Conservation (phyloP, 2,329 filamentous ascomycete genomes). For the Nemania sp. region DNA sequence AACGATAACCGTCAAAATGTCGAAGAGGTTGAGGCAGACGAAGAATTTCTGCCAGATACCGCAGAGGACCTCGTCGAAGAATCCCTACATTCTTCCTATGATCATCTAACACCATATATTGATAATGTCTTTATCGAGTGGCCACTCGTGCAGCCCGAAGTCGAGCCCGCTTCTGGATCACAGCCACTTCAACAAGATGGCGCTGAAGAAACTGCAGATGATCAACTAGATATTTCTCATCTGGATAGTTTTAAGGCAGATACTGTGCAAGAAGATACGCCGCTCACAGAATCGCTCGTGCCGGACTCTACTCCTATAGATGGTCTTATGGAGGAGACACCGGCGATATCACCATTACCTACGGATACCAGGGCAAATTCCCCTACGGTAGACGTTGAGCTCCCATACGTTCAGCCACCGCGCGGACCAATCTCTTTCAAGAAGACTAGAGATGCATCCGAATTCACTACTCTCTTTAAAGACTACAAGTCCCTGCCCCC, state of each 20-base stretch:
- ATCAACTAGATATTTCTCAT: slow-evolving; percentile 30
- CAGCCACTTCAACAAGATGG: slow-evolving; percentile 27
- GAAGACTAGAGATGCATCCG: slow-evolving; percentile 63
- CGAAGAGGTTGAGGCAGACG: slow-evolving; percentile 7
- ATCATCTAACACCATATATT: slow-evolving; percentile 50
- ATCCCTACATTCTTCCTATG: slow-evolving; percentile 36
- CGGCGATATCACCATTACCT: slow-evolving; percentile 44
- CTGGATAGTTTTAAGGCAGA: slow-evolving; percentile 32
- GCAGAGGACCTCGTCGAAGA: slow-evolving; percentile 12
- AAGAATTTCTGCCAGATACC: slow-evolving; percentile 3
- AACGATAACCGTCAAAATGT: slow-evolving; percentile 11
- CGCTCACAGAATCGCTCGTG: slow-evolving; percentile 45
- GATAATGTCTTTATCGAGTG: slow-evolving; percentile 43
- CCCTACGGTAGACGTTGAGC: slow-evolving; percentile 50
- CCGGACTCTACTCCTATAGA: slow-evolving; percentile 44
- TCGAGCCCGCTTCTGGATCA: slow-evolving; percentile 37
- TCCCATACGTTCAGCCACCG: slow-evolving; percentile 23
- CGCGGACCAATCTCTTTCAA: slow-evolving; percentile 59
- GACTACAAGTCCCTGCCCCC: slow-evolving; percentile 63
- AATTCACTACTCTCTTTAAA: slow-evolving; percentile 62
- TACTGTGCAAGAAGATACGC: slow-evolving; percentile 41
- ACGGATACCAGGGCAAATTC: slow-evolving; percentile 54
- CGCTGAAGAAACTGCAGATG: slow-evolving; percentile 31
- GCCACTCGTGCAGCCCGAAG: slow-evolving; percentile 41
- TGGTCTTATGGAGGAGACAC: slow-evolving; percentile 51